Conservation (phyloP, 441 rosid genomes). For the Corymbia calophylla region DNA sequence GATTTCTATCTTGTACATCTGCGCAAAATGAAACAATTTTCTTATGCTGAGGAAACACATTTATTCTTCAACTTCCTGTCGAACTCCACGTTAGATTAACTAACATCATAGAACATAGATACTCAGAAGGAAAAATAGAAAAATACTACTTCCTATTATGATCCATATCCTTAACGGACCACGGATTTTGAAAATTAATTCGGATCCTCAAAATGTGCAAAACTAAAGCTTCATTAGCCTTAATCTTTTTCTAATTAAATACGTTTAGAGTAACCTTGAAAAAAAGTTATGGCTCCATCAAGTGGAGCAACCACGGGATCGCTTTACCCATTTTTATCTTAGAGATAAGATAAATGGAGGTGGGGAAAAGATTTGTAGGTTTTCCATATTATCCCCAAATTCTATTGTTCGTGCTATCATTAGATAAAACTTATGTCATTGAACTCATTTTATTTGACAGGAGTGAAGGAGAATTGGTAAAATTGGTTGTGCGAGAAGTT, state of each 20-base stretch:
- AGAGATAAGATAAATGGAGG: not conserved
- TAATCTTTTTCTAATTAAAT: not conserved
- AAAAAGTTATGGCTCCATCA: not conserved
- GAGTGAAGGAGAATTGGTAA: not conserved
- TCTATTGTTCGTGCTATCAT: not conserved
- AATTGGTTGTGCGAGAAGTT: not conserved
- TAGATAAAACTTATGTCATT: not conserved
- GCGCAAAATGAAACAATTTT: too few relatives aligned
- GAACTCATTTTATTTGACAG: not conserved
- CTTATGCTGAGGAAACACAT: not conserved
- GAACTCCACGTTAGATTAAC: not conserved
- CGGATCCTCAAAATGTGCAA: not conserved
- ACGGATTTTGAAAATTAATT: not conserved
- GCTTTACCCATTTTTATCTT: not conserved
- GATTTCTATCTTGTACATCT: too few relatives aligned
- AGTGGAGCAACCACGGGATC: not conserved
- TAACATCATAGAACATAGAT: not conserved
- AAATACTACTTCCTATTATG: not conserved
- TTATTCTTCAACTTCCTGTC: not conserved
- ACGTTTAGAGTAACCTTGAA: not conserved
- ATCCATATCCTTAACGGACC: not conserved
- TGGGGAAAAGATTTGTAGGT: not conserved
- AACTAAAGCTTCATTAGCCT: not conserved
- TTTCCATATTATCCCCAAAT: not conserved
- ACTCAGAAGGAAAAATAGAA: not conserved